A percentile compares a stretch with the other conserved stretches of the same genome.
Conservation (phyloP, 164 flowering plant species). For the Houttuynia cordata region DNA sequence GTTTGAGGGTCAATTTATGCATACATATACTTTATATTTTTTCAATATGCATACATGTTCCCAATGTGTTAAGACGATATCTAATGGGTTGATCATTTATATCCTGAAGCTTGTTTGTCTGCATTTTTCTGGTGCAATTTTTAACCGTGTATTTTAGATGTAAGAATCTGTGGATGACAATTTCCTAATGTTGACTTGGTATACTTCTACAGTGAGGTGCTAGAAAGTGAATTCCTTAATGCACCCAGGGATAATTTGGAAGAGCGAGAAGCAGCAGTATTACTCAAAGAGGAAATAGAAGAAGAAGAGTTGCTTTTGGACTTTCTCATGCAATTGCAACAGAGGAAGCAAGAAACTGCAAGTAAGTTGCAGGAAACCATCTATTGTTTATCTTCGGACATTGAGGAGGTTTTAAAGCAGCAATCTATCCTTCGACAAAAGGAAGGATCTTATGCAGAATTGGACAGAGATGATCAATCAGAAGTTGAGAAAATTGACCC, state of each 20-base stretch:
- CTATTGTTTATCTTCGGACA: conserved; percentile 58
- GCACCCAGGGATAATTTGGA: conserved; percentile 58
- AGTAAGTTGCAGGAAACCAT: conserved; percentile 49
- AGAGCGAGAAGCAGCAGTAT: conserved; percentile 74
- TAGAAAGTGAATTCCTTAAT: conserved; percentile 76
- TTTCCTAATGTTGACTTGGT: neutral
- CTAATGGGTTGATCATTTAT: neutral
- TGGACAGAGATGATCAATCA: conserved; percentile 21
- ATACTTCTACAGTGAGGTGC: conserved; percentile 52
- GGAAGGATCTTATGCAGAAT: conserved; percentile 20
- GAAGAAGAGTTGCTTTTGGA: conserved; percentile 82
- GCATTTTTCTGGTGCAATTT: neutral
- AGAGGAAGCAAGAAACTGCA: conserved; percentile 62
- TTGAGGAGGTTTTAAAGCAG: conserved; percentile 59
- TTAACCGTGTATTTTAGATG: neutral
- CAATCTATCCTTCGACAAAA: conserved; percentile 33
- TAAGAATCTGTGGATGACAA: neutral
- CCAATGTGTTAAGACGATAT: neutral
- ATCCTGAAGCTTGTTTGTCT: neutral
- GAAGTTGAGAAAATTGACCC: conserved; percentile 14
- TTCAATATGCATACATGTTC: no score
- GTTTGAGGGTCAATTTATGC: no score
- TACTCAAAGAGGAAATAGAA: conserved; percentile 63
- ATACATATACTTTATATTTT: no score
- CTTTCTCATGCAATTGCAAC: conserved; percentile 57